These are phyloP conservation scores for Paracamarosporium sp. DNA, from an alignment of 2,329 filamentous ascomycete genomes.

Conservation along the genomic window DNA sequence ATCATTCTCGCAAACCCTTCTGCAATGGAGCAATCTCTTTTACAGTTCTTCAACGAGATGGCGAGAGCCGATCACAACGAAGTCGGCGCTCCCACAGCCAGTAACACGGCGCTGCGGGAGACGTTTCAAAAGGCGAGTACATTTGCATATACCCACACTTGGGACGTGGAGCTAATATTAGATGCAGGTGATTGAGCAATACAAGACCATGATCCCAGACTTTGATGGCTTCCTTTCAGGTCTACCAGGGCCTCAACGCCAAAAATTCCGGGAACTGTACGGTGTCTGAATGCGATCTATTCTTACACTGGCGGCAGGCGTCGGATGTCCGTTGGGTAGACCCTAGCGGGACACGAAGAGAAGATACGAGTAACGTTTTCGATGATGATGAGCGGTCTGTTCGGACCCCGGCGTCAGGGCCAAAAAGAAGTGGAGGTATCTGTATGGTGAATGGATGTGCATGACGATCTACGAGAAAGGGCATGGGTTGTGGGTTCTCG, in stretches of 20 bases:
- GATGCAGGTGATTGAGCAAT: conserved; percentile 57
- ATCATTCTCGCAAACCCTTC: conserved; percentile 86
- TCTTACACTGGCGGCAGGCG: conserved; percentile 30
- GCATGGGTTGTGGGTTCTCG: conserved; percentile 16
- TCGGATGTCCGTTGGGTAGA: conserved; percentile 23
- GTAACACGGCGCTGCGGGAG: conserved; percentile 69
- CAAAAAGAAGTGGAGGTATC: conserved; percentile 7
- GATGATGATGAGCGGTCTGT: conserved; percentile 10
- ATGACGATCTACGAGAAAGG: conserved; percentile 13
- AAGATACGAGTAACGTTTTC: conserved; percentile 27
- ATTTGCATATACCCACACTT: not conserved
- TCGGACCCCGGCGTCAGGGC: conserved; percentile 15
- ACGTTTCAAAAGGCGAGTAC: conserved; percentile 76
- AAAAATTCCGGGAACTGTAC: conserved; percentile 53
- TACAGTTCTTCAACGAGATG: conserved; percentile 84
- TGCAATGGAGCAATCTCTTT: conserved; percentile 86
- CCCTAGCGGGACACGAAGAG: conserved; percentile 29
- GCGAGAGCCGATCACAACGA: conserved; percentile 70
- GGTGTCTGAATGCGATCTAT: conserved; percentile 30
- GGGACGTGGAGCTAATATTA: conserved; percentile 19
- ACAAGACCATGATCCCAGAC: conserved; percentile 62
- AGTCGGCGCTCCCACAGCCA: conserved; percentile 64
- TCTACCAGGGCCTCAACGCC: conserved; percentile 52
- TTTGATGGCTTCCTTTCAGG: conserved; percentile 59
- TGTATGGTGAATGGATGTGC: conserved; percentile 15